These are phyloP conservation scores for Eucalyptus curtisii DNA, from an alignment of 345 rosid species.

Conservation along the genomic window DNA sequence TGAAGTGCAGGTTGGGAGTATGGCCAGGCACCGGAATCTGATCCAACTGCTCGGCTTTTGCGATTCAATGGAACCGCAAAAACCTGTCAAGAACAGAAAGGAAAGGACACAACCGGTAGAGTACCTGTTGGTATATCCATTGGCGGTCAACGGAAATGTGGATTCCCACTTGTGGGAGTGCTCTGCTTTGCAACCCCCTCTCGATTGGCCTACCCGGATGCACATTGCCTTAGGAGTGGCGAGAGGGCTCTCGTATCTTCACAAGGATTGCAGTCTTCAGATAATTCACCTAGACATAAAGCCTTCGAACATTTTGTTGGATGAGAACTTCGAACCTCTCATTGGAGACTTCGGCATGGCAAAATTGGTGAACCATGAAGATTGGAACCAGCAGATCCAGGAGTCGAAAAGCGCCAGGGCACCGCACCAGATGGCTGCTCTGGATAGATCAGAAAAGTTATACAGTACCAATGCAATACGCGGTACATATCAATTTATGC, in stretches of 20 bases:
- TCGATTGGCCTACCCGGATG: not conserved
- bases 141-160: not conserved
- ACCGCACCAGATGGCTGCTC: not conserved
- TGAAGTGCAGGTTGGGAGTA: not conserved
- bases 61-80: not conserved
- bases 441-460: not conserved
- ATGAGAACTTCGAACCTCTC: not conserved
- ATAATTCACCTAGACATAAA: not conserved
- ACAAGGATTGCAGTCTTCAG: not conserved
- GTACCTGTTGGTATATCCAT: not conserved
- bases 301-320: not conserved
- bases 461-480: fast-evolving
- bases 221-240: not conserved
- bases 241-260: not conserved
- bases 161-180: not conserved
- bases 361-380: not conserved
- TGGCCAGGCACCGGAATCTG: not conserved
- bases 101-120: not conserved
- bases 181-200: not conserved
- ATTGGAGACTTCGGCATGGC: not conserved
- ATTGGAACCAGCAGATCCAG: not conserved
- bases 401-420: not conserved
- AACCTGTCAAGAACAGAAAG: not conserved
- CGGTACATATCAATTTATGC: not conserved
- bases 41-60: not conserved